A percentile compares a stretch with the other conserved stretches of the same genome.
phyloP scores from a whole-genome alignment of 306 rosid genomes.

The Quercus bicolor region DNA sequence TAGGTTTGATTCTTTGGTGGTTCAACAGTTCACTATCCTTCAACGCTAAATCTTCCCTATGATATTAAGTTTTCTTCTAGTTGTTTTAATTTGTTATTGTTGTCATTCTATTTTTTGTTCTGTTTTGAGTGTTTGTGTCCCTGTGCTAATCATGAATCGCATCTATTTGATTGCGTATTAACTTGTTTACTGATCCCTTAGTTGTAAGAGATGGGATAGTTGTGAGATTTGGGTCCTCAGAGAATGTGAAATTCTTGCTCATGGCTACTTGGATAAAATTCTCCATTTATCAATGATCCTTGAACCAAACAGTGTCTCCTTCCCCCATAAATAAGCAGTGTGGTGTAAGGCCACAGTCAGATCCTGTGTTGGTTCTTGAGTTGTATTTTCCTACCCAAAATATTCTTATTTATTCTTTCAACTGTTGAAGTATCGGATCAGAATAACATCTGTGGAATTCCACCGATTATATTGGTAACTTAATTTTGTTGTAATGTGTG shows the following conservation, averaged over 20 bases:
- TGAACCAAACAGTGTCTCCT: neutral
- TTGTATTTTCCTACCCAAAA: neutral
- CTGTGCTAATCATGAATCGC: neutral
- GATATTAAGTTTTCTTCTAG: conserved; percentile 5
- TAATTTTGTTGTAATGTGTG: conserved; percentile 7
- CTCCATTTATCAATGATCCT: neutral
- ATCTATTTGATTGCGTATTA: neutral
- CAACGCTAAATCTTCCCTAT: neutral
- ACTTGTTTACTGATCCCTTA: neutral
- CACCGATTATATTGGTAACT: neutral
- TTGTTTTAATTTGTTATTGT: neutral
- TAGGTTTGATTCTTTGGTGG: neutral
- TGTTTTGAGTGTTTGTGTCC: neutral
- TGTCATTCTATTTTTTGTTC: neutral
- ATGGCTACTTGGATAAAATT: neutral
- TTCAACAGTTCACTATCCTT: neutral
- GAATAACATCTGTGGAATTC: neutral
- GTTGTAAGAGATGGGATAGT: neutral
- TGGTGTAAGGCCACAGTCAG: neutral
- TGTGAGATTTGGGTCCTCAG: neutral
- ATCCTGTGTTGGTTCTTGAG: neutral
- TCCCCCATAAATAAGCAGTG: neutral
- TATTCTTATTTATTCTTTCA: neutral
- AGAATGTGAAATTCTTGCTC: neutral
- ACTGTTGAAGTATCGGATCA: neutral